Conservation (phyloP, 2,329 filamentous ascomycete genomes). For the Geoglossum cookeanum region DNA sequence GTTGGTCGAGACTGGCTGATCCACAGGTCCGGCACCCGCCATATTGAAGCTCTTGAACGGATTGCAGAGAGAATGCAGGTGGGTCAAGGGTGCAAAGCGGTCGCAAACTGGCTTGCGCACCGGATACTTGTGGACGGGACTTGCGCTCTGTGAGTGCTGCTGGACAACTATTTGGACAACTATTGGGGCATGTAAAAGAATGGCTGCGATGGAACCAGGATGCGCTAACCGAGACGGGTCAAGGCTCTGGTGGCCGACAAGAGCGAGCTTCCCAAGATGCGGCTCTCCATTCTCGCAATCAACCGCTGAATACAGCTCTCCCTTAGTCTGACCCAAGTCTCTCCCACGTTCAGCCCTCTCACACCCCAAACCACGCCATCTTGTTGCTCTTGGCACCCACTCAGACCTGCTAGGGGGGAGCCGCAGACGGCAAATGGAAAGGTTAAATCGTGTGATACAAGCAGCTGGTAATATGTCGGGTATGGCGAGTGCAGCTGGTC, state of each 20-base stretch:
- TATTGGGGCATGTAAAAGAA: too few species aligned
- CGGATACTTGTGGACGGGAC: too few species aligned
- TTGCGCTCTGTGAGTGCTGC: too few species aligned
- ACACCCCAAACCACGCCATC: not conserved
- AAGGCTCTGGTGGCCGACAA: not conserved
- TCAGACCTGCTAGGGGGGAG: not conserved
- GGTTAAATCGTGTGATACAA: conserved; percentile 74
- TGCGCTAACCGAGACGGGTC: not conserved
- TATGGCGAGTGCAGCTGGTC: conserved; percentile 41
- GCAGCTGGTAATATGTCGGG: conserved; percentile 48
- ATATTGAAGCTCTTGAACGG: conserved; percentile 17
- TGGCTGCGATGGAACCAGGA: not conserved
- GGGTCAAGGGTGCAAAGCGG: not conserved
- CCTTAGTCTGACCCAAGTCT: not conserved
- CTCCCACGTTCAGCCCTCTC: not conserved
- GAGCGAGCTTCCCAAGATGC: not conserved
- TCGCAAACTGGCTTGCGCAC: not conserved
- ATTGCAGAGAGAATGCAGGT: not conserved
- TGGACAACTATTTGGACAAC: too few species aligned
- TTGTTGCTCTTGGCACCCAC: not conserved
- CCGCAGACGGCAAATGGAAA: conserved; percentile 50
- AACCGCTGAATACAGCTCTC: not conserved
- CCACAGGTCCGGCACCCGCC: conserved; percentile 34
- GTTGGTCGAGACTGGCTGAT: conserved; percentile 30
- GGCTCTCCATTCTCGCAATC: not conserved